Conservation (phyloP, 345 rosid species). For the Eucalyptus regnans region DNA sequence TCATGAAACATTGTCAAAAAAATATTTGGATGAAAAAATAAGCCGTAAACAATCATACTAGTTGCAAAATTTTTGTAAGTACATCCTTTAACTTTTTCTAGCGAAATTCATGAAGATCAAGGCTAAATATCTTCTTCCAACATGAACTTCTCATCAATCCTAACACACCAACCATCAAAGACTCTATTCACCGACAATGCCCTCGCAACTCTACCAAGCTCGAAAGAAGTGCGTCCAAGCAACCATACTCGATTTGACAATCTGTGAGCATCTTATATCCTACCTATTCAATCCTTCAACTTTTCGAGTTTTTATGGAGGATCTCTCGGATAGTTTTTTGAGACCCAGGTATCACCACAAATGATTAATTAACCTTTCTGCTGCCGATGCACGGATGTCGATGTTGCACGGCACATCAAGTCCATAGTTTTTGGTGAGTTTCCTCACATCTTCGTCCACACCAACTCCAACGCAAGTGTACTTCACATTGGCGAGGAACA, state of each 20-base stretch:
- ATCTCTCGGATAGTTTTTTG: neutral
- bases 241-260: neutral
- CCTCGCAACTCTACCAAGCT: neutral
- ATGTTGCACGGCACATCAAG: neutral
- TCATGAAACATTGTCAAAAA: neutral
- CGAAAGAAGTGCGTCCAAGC: neutral
- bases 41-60: neutral
- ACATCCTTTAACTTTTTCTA: neutral
- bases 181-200: neutral
- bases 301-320: neutral
- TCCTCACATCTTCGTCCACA: neutral
- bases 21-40: neutral
- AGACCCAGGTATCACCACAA: neutral
- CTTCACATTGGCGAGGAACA: neutral
- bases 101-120: neutral
- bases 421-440: fast-evolving
- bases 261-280: neutral
- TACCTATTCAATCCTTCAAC: neutral
- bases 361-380: neutral
- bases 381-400: neutral
- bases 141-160: neutral
- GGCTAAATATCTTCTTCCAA: neutral
- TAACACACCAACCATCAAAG: neutral
- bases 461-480: neutral
- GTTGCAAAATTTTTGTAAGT: neutral